Percentiles rank a stretch among this genome's conserved stretches.
Conservation (phyloP, 2,329 filamentous ascomycete species). For the Plenodomus tracheiphilus region DNA sequence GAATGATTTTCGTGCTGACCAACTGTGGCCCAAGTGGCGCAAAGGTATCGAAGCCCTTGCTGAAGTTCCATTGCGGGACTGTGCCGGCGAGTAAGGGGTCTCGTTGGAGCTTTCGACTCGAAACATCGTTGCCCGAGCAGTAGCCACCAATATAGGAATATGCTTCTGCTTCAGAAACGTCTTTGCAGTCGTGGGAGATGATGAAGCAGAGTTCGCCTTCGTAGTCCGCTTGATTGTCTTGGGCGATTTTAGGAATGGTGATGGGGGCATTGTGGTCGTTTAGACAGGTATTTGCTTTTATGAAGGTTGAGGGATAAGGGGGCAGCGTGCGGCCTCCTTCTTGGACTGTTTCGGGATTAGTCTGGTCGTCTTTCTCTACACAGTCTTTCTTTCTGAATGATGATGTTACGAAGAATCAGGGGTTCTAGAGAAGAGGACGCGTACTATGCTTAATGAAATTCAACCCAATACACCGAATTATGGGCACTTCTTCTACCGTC, state of each 20-base stretch:
- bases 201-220: conserved; percentile 50
- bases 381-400: too few relatives aligned
- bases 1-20: conserved; percentile 49
- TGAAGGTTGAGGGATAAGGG: conserved; percentile 56
- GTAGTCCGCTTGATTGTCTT: conserved; percentile 53
- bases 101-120: conserved; percentile 56
- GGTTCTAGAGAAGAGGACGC: conserved; percentile 2
- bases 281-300: conserved; percentile 51
- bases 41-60: conserved; percentile 61
- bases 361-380: background rate
- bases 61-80: conserved; percentile 62
- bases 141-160: conserved; percentile 58
- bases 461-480: conserved; percentile 61
- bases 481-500: conserved; percentile 55
- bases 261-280: conserved; percentile 49
- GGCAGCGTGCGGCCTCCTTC: conserved; percentile 57
- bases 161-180: conserved; percentile 52
- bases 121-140: conserved; percentile 60
- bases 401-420: too few relatives aligned
- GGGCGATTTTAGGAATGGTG: conserved; percentile 53
- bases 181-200: conserved; percentile 56
- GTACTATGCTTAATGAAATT: conserved; percentile 63
- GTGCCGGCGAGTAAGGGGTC: conserved; percentile 54
- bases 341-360: conserved; percentile 44
- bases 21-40: conserved; percentile 58